Base-by-base conservation (phyloP, 805 yeast species). In the Candida koratica region DNA sequence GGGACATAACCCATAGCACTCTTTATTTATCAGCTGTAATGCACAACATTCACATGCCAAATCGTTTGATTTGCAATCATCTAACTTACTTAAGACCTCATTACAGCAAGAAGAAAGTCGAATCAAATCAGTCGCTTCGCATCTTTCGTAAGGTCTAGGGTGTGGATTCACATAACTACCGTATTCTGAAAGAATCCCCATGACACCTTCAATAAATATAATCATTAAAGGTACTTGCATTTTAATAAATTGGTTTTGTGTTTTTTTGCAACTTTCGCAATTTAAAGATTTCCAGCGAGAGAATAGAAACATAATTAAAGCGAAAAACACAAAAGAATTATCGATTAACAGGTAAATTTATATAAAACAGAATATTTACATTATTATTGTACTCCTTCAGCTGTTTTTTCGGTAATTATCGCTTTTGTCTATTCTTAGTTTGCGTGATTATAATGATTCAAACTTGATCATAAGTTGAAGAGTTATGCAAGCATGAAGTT, bases 41-140 rank as follows among this genome's bases (percentile, higher is more conserved):
- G 79, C 77, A 52, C 78, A 72, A 43, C 79, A 73, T 43, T 72
- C 77, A 52, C 79, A 74, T 1, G 76, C 77, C 43, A 71, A 55
- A 52, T 73, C 79, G 46, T 69, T 70, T 4, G 77, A 68, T 44
- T 70, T 67, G 47, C 79, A 74, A 37, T 62, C 71, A 44, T 71
- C 75, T 41, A 73, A 56, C 42, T 58, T 68, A 19, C 58, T 46
- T 27, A 73, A 54, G 10, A 73, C 69, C 37, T 67, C 73, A 45
- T 64, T 68, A 22, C 75, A 70, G 49, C 79, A 74, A 13, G 45
- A 42, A 2, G 69, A 58, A 20, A 72, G 53, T 26, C 60, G 61
- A 30, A 63, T 59, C 24, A 69, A 48, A 41, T 72, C 77, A 32
- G 64, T 57, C 14, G 72, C 60, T 25, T 57, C 67, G 51, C 77